These are phyloP conservation scores for Bjerkandera adusta DNA, from an alignment of 1,284 basidiomycete genomes.

Conservation along the genomic window DNA sequence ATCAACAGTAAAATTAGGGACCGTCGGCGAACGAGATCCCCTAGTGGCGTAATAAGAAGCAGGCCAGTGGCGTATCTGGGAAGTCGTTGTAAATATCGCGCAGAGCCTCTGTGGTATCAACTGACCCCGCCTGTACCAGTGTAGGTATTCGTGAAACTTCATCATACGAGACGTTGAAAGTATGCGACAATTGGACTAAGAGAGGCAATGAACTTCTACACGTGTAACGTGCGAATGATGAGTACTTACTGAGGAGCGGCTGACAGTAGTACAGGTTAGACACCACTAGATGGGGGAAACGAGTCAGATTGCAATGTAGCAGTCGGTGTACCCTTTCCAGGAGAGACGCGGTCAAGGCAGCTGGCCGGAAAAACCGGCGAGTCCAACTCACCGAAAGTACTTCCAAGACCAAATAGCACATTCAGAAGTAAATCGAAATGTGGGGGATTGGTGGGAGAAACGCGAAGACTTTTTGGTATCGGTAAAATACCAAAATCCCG, in stretches of 20 bases:
- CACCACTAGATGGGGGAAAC: slow-evolving; percentile 33
- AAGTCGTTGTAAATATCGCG: background rate
- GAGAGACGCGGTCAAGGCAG: background rate
- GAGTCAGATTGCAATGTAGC: background rate
- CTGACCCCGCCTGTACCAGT: slow-evolving; percentile 42
- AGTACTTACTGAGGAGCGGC: slow-evolving; percentile 54
- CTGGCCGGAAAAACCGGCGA: background rate
- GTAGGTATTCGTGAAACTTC: slow-evolving; percentile 54
- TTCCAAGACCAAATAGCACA: slow-evolving; percentile 57
- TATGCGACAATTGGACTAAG: slow-evolving; percentile 49
- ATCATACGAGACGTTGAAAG: slow-evolving; percentile 52
- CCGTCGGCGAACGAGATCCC: slow-evolving; percentile 47
- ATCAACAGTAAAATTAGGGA: slow-evolving; percentile 40
- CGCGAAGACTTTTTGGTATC: slow-evolving; percentile 8
- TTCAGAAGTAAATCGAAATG: slow-evolving; percentile 60
- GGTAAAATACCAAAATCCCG: slow-evolving; percentile 59
- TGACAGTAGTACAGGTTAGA: slow-evolving; percentile 72
- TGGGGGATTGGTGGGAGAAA: slow-evolving; percentile 41
- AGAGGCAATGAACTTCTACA: slow-evolving; percentile 6
- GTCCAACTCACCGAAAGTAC: slow-evolving; percentile 47
- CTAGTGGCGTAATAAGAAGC: slow-evolving; percentile 45
- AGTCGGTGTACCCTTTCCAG: background rate
- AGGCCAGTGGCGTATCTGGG: slow-evolving; percentile 41
- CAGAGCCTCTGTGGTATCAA: background rate
- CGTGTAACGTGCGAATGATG: background rate